A percentile compares a stretch with the other conserved stretches of the same genome.
Evolutionary conservation across 148 eudicot genomes (phyloP).

Genomic region (Fagopyrum tataricum): DNA sequence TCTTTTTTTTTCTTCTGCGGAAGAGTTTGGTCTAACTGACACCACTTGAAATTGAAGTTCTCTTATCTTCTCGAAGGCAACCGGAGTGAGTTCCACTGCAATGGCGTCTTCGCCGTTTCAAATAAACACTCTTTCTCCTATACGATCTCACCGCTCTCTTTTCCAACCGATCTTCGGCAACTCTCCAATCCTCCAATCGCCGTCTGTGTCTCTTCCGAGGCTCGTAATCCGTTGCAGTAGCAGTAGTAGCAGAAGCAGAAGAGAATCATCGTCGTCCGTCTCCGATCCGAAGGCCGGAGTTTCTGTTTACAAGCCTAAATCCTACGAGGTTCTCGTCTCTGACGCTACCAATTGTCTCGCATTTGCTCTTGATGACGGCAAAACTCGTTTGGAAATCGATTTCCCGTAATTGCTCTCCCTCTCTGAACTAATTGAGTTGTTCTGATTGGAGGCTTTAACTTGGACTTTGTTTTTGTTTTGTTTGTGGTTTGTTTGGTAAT

Average conservation of each 20-base stretch:
- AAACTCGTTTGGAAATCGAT: slow-evolving; percentile 75
- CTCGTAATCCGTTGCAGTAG: slow-evolving; percentile 21
- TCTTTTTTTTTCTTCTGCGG: neutral
- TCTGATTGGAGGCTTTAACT: neutral
- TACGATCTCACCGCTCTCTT: slow-evolving; percentile 13
- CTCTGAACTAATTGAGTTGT: neutral
- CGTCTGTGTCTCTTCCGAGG: slow-evolving; percentile 11
- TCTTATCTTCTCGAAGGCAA: neutral
- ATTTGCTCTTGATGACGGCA: slow-evolving; percentile 63
- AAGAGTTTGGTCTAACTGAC: slow-evolving; percentile 1
- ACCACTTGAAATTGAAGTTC: slow-evolving; percentile 1
- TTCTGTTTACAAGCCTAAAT: slow-evolving; percentile 81
- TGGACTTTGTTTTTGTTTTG: neutral
- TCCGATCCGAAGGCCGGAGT: slow-evolving; percentile 54
- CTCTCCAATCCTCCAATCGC: slow-evolving; percentile 1
- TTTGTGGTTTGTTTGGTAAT: neutral
- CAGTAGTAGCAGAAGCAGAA: slow-evolving; percentile 20
- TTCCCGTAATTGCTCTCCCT: slow-evolving; percentile 54
- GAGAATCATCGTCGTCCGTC: slow-evolving; percentile 22
- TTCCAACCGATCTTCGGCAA: slow-evolving; percentile 16
- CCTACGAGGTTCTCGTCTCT: slow-evolving; percentile 68
- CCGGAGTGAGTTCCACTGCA: neutral
- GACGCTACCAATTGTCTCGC: slow-evolving; percentile 76
- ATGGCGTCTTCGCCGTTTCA: slow-evolving; percentile 11
- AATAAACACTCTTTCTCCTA: slow-evolving; percentile 5